phyloP scores from a whole-genome alignment of 345 rosid species.

The Brassica carinata region DNA sequence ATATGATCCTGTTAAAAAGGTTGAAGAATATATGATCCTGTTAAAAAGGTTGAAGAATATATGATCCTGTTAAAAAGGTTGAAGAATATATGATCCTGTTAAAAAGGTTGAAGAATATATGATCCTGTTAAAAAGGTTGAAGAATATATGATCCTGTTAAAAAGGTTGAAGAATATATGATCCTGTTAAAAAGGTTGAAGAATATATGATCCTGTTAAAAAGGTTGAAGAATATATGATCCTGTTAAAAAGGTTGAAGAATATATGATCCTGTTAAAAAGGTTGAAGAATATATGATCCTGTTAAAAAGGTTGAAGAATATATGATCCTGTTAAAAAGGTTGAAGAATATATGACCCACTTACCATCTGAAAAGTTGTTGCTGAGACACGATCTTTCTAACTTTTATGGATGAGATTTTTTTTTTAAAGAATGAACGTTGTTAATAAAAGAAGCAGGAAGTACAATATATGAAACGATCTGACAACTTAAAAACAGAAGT shows the following conservation, averaged over 20 bases:
- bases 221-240: neutral
- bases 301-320: neutral
- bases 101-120: too few relatives aligned
- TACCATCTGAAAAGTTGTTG: constrained; percentile 23
- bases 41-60: too few relatives aligned
- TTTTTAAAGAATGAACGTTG: neutral
- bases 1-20: too few relatives aligned
- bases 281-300: neutral
- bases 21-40: too few relatives aligned
- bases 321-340: neutral
- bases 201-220: too few relatives aligned
- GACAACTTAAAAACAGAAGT: neutral
- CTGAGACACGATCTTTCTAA: neutral
- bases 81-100: too few relatives aligned
- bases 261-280: neutral
- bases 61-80: too few relatives aligned
- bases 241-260: neutral
- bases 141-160: too few relatives aligned
- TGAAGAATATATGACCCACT: constrained; percentile 3
- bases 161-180: too few relatives aligned
- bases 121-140: too few relatives aligned
- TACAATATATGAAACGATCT: neutral
- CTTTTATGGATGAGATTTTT: neutral
- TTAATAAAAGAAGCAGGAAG: neutral
- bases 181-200: too few relatives aligned